Base-by-base conservation (phyloP, 306 rosid species). In the Inga leiocalycina region DNA sequence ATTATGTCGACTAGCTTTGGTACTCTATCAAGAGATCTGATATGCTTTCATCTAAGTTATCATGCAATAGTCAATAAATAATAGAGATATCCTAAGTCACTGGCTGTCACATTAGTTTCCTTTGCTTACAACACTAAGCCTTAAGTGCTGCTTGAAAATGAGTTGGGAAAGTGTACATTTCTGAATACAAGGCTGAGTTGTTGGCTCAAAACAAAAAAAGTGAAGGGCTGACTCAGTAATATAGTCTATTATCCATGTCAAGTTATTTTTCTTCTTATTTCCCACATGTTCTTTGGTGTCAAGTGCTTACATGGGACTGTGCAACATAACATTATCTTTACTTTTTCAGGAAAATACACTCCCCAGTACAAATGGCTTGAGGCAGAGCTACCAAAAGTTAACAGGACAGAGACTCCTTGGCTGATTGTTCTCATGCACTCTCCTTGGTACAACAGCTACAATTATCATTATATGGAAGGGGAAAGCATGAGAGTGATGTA, bases 321-420 rank as follows among this genome's bases (percentile, higher is more conserved):
- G 32, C 52, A 27, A 37, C 20, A 43, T 77, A 56, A 39, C 43
- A 71, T 39, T 45, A 43, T 72, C 49, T 48, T 76, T 8, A 17
- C 17, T 67, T 59, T 76, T 75, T 34, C 80, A 93, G 98, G 97
- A 71, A 96, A 91, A 80, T 94, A 91, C 81, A 92, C 97, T 49
- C 98, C 99, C 34, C 99, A 94, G 74, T 91, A 87, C 86, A 81
- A 71, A 84, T 96, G 99, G 99, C 94, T 94, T 32, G 85, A 86
- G 73, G 15, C 85, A 5, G 97, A 96, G 84, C 87, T 96, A 49
- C 92, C 89, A 0, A 89, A 83, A 80, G 99, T 96, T 77, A 91
- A 96, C 93, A 89, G 97, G 78, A 85, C 90, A 30, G 90, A 90
- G 82, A 96, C 99, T 44, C 97, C 99, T 2, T 94, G 98, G 99